Conservation (phyloP, 768 basidiomycete species). For the Boletus rubescentipes region DNA sequence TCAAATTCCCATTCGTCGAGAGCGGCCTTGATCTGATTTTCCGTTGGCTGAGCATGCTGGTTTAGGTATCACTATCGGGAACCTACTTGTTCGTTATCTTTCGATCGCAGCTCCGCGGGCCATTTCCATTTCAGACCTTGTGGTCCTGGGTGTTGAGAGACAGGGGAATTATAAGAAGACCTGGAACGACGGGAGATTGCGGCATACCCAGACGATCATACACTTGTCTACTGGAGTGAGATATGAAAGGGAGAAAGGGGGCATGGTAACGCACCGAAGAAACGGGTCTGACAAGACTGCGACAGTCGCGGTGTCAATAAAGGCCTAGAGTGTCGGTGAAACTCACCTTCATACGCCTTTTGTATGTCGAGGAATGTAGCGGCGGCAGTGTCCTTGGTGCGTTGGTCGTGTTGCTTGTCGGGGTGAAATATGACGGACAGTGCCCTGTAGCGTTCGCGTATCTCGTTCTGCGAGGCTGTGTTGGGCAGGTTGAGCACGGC, state of each 20-base stretch:
- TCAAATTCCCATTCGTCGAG: slow-evolving; percentile 42
- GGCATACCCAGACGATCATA: slow-evolving; percentile 70
- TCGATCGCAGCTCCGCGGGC: slow-evolving; percentile 44
- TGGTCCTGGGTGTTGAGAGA: slow-evolving; percentile 26
- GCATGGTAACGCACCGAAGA: slow-evolving; percentile 47
- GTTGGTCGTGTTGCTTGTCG: slow-evolving; percentile 70
- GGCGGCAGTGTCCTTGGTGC: slow-evolving; percentile 56
- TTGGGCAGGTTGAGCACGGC: slow-evolving; percentile 69
- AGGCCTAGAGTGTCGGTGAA: neutral
- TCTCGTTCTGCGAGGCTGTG: slow-evolving; percentile 63
- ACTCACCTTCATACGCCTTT: slow-evolving; percentile 76
- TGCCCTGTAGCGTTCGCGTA: slow-evolving; percentile 69
- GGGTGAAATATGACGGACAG: slow-evolving; percentile 83
- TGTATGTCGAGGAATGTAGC: slow-evolving; percentile 73
- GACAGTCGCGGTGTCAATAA: slow-evolving; percentile 1
- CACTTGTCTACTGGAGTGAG: slow-evolving; percentile 49
- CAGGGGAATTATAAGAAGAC: slow-evolving; percentile 11
- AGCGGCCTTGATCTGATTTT: slow-evolving; percentile 46
- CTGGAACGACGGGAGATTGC: slow-evolving; percentile 1
- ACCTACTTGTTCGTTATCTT: slow-evolving; percentile 49
- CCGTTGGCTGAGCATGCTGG: slow-evolving; percentile 22
- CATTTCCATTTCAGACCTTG: slow-evolving; percentile 43
- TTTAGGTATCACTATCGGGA: slow-evolving; percentile 18
- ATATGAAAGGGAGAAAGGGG: slow-evolving; percentile 8
- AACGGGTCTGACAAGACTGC: slow-evolving; percentile 72